phyloP scores from a whole-genome alignment of 768 basidiomycete species.

The Boletus bicolor region DNA sequence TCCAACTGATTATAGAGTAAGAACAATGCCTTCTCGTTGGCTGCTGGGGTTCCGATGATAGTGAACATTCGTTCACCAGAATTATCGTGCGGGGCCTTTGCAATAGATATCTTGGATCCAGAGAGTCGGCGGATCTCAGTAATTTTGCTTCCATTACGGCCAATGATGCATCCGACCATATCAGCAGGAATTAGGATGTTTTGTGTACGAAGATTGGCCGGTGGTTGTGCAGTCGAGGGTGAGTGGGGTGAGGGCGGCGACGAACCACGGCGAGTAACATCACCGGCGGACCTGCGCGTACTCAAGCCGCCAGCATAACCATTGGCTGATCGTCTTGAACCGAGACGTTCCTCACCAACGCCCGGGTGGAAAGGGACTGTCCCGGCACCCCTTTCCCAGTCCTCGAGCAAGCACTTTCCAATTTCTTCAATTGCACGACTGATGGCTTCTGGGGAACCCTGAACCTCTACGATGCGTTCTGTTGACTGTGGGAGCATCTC shows the following conservation, averaged over 20 bases:
- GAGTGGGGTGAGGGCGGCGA: constrained; percentile 35
- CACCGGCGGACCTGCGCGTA: constrained; percentile 67
- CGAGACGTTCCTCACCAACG: constrained; percentile 64
- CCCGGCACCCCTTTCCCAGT: constrained; percentile 92
- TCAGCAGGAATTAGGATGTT: constrained; percentile 99
- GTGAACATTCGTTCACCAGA: constrained; percentile 99
- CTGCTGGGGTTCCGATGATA: constrained; percentile 92
- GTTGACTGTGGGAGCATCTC: constrained; percentile 99
- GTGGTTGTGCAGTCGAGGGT: constrained; percentile 51
- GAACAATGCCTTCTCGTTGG: constrained; percentile 97
- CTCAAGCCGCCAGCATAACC: constrained; percentile 48
- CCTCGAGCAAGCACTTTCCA: constrained; percentile 90
- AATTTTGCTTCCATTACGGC: constrained; percentile 95
- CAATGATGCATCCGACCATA: constrained; percentile 98
- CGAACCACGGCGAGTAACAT: constrained; percentile 43
- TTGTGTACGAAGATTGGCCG: constrained; percentile 90
- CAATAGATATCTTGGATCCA: constrained; percentile 97
- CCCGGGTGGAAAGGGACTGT: constrained; percentile 97
- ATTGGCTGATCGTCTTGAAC: constrained; percentile 49
- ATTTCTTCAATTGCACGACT: constrained; percentile 94
- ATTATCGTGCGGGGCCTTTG: constrained; percentile 98
- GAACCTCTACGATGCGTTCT: constrained; percentile 97
- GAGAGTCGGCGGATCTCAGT: constrained; percentile 98
- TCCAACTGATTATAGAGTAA: constrained; percentile 95
- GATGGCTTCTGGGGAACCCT: constrained; percentile 90